These are phyloP conservation scores for Boletus bicolor DNA, from an alignment of 768 basidiomycete genomes.

Conservation along the genomic window DNA sequence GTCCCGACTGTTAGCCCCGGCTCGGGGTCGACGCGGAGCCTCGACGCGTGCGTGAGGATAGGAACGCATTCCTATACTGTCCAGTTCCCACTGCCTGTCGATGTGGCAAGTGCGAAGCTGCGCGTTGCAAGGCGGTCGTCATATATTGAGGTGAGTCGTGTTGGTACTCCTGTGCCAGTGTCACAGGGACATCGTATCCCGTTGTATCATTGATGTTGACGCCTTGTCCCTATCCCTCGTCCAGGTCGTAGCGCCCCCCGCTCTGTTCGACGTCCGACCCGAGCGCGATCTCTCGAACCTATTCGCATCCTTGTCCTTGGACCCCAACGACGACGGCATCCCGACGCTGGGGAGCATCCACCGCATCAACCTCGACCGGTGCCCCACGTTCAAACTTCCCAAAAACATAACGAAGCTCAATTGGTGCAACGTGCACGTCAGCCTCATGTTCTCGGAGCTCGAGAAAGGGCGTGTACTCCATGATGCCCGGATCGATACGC, in stretches of 20 bases:
- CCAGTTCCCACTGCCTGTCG: conserved; percentile 44
- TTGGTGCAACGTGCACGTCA: conserved; percentile 32
- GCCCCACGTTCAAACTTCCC: conserved; percentile 31
- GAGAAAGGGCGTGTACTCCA: neutral
- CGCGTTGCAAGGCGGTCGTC: conserved; percentile 51
- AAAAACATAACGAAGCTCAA: conserved; percentile 1
- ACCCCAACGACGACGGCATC: neutral
- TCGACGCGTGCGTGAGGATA: conserved; percentile 11
- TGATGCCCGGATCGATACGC: neutral
- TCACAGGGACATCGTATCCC: neutral
- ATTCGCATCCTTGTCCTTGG: conserved; percentile 26
- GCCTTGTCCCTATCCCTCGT: neutral
- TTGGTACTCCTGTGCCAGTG: neutral
- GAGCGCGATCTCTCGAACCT: conserved; percentile 18
- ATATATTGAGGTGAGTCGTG: conserved; percentile 38
- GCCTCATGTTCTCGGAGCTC: conserved; percentile 24
- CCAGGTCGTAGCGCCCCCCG: conserved; percentile 22
- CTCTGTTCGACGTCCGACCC: conserved; percentile 18
- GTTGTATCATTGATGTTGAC: neutral
- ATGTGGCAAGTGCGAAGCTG: conserved; percentile 34
- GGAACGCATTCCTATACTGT: conserved; percentile 23
- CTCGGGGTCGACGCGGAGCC: neutral
- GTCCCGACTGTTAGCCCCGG: conserved; percentile 5
- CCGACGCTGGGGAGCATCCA: conserved; percentile 38
- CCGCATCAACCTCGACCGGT: conserved; percentile 34